These are phyloP conservation scores for Emericellopsis cladophorae DNA, from an alignment of 2,329 filamentous ascomycete species.

Conservation along the genomic window DNA sequence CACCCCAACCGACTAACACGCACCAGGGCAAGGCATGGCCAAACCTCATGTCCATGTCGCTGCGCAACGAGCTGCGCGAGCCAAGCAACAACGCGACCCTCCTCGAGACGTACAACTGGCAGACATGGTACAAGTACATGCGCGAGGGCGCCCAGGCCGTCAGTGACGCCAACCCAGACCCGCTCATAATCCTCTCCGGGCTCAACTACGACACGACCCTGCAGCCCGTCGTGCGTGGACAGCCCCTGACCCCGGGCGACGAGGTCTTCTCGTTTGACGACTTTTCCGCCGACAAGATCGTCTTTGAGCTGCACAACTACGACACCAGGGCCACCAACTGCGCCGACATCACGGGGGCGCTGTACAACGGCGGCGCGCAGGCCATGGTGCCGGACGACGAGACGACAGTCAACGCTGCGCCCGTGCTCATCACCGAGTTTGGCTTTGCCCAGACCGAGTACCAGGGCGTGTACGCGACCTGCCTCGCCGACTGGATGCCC, in stretches of 20 bases:
- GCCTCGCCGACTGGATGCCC: conserved; percentile 35
- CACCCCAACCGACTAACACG: neutral
- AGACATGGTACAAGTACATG: conserved; percentile 38
- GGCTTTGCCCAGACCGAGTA: conserved; percentile 38
- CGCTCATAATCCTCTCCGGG: conserved; percentile 47
- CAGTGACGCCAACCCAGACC: conserved; percentile 33
- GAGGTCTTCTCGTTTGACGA: conserved; percentile 27
- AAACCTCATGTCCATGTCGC: conserved; percentile 32
- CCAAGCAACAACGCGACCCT: conserved; percentile 22
- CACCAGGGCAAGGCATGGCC: conserved; percentile 31
- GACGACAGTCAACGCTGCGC: conserved; percentile 21
- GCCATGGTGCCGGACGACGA: conserved; percentile 27
- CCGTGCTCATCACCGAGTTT: conserved; percentile 37
- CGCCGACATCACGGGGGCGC: conserved; percentile 26
- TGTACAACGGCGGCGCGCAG: conserved; percentile 39
- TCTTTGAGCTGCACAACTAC: conserved; percentile 51
- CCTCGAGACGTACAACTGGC: conserved; percentile 37
- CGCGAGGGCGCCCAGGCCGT: conserved; percentile 34
- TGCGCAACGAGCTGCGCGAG: conserved; percentile 41
- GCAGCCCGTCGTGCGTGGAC: conserved; percentile 34
- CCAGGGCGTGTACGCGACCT: conserved; percentile 35
- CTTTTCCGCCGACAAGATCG: conserved; percentile 39
- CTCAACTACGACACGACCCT: conserved; percentile 44
- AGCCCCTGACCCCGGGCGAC: conserved; percentile 31
- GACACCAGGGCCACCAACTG: conserved; percentile 36